Evolutionary conservation across 345 rosid genomes (phyloP).

Genomic region (Camelina laxa): DNA sequence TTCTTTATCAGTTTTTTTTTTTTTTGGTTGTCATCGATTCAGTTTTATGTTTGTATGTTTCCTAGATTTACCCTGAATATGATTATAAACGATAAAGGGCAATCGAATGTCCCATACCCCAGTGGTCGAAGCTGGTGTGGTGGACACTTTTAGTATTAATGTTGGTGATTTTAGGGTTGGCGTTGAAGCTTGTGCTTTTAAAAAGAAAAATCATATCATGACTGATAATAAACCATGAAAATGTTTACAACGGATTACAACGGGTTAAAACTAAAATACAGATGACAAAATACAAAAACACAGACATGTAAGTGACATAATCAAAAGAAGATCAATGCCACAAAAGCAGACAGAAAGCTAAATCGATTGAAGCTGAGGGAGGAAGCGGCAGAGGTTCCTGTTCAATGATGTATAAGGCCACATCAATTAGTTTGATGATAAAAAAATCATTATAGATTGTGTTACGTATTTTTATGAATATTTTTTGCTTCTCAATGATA

Average conservation of each 20-base stretch:
- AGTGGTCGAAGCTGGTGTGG: background rate
- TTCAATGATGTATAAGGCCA: constrained; percentile 2
- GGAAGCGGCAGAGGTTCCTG: constrained; percentile 34
- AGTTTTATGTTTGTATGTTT: background rate
- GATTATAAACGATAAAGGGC: background rate
- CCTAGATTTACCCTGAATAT: background rate
- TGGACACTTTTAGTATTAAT: background rate
- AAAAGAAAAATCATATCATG: background rate
- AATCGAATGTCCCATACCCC: background rate
- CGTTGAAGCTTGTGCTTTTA: background rate
- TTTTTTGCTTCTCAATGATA: background rate
- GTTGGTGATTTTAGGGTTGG: background rate
- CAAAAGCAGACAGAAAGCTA: constrained; percentile 26
- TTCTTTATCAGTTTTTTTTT: background rate
- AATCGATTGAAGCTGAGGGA: constrained; percentile 19
- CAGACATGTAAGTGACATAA: background rate
- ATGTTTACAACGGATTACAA: background rate
- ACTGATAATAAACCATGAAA: constrained; percentile 2
- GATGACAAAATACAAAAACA: background rate
- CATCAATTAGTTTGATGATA: constrained; percentile 2
- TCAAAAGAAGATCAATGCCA: constrained; percentile 28
- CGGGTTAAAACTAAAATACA: no score
- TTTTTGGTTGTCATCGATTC: constrained; percentile 9
- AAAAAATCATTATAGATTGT: background rate
- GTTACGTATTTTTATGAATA: background rate